A percentile compares a stretch with the other conserved stretches of the same genome.
phyloP scores from a whole-genome alignment of 2,329 filamentous ascomycete genomes.

The Thyridium curvatum region DNA sequence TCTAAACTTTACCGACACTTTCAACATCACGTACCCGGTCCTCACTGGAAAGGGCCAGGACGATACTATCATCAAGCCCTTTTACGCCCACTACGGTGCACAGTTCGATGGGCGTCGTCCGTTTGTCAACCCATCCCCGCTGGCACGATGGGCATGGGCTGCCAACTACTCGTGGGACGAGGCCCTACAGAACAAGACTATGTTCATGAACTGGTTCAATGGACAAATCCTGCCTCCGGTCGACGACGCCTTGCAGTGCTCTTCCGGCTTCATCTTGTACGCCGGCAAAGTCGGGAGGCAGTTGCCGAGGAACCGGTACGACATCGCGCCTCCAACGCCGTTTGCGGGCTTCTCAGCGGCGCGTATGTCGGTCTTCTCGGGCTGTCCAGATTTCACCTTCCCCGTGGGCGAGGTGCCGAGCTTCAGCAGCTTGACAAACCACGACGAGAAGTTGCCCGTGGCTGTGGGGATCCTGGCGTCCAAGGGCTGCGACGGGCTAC shows the following conservation, averaged over 20 bases:
- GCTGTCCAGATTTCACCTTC: conserved; percentile 32
- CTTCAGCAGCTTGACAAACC: conserved; percentile 31
- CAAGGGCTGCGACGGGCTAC: conserved; percentile 53
- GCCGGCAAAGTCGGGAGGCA: conserved; percentile 19
- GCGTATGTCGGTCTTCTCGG: conserved; percentile 25
- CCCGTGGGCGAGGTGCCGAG: conserved; percentile 32
- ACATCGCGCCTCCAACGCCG: conserved; percentile 34
- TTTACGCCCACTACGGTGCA: conserved; percentile 31
- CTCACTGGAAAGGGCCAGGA: conserved; percentile 30
- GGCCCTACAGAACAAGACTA: conserved; percentile 42
- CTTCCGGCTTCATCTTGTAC: conserved; percentile 42
- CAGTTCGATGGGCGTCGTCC: conserved; percentile 22
- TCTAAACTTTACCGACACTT: conserved; percentile 13
- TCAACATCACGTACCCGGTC: conserved; percentile 26
- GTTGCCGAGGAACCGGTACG: conserved; percentile 25
- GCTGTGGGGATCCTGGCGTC: conserved; percentile 51
- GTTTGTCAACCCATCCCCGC: conserved; percentile 27
- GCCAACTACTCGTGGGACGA: conserved; percentile 22
- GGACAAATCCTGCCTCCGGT: conserved; percentile 33
- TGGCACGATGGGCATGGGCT: conserved; percentile 27
- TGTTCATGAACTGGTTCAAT: conserved; percentile 40
- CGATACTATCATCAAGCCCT: conserved; percentile 25
- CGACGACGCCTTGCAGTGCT: conserved; percentile 32
- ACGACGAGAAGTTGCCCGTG: conserved; percentile 47
- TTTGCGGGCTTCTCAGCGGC: conserved; percentile 32